phyloP scores from a whole-genome alignment of 768 basidiomycete genomes.

The Mycena galericulata region DNA sequence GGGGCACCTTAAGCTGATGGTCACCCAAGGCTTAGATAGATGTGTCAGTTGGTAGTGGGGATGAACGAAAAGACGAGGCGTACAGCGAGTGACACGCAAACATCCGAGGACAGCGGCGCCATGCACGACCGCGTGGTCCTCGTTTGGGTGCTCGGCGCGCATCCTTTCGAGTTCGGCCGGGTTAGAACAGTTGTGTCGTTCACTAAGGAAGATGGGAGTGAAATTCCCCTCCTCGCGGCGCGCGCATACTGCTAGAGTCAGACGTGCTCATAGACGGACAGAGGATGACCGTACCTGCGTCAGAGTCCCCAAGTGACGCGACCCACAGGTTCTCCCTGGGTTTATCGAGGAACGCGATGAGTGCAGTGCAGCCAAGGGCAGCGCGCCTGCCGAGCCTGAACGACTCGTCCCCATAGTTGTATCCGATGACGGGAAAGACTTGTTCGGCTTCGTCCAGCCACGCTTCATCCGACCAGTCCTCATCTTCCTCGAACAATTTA shows the following conservation, averaged over 20 bases:
- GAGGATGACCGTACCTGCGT: conserved; percentile 42
- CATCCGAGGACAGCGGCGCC: neutral
- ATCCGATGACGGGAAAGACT: conserved; percentile 5
- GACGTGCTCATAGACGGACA: neutral
- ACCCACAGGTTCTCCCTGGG: conserved; percentile 45
- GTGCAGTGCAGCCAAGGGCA: conserved; percentile 41
- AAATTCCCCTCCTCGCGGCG: conserved; percentile 37
- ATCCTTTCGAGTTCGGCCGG: conserved; percentile 42
- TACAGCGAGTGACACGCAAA: conserved; percentile 10
- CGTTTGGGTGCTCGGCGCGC: conserved; percentile 45
- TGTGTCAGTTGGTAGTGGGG: neutral
- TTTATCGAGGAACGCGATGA: conserved; percentile 47
- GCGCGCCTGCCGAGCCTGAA: neutral
- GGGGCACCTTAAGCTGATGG: conserved; percentile 22
- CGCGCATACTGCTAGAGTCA: conserved; percentile 39
- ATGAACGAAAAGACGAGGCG: neutral
- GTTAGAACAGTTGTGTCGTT: conserved; percentile 47
- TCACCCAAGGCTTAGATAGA: conserved; percentile 11
- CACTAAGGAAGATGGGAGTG: conserved; percentile 38
- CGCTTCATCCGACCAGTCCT: conserved; percentile 16
- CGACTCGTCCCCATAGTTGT: neutral
- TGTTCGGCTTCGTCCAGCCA: conserved; percentile 4
- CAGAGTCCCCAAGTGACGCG: conserved; percentile 49
- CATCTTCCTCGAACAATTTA: neutral
- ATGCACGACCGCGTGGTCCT: conserved; percentile 22